Conservation (phyloP, 2,329 filamentous ascomycete species). For the Coleophoma eucalyptorum region DNA sequence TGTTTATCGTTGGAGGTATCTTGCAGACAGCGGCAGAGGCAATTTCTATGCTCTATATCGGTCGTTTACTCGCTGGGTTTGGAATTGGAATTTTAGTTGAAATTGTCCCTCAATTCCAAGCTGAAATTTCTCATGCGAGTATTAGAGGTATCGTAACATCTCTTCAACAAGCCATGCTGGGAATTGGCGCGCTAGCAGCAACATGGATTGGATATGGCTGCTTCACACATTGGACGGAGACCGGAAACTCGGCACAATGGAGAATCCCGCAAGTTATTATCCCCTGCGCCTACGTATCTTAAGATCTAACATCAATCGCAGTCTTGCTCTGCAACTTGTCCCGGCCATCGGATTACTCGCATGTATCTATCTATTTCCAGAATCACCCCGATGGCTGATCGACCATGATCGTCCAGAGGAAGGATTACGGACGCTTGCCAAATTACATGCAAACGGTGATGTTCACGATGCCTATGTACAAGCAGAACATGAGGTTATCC, state of each 20-base stretch:
- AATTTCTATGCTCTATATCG: slow-evolving; percentile 52
- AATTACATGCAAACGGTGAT: slow-evolving; percentile 65
- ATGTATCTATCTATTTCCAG: slow-evolving; percentile 67
- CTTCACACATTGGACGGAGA: slow-evolving; percentile 2
- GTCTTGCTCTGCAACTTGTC: slow-evolving; percentile 51
- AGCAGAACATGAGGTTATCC: slow-evolving; percentile 56
- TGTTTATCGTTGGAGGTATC: slow-evolving; percentile 55
- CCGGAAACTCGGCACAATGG: slow-evolving; percentile 2
- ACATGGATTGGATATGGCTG: slow-evolving; percentile 53
- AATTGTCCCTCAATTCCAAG: slow-evolving; percentile 61
- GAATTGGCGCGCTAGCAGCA: slow-evolving; percentile 30
- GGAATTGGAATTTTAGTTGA: slow-evolving; percentile 56
- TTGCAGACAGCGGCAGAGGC: slow-evolving; percentile 52
- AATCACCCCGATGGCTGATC: slow-evolving; percentile 69
- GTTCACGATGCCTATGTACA: slow-evolving; percentile 64
- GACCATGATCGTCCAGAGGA: slow-evolving; percentile 59
- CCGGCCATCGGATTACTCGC: slow-evolving; percentile 60
- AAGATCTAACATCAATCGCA: slow-evolving; percentile 15
- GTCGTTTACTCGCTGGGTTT: slow-evolving; percentile 50
- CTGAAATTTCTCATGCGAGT: slow-evolving; percentile 55
- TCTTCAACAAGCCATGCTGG: too few species aligned
- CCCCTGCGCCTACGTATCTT: too few species aligned
- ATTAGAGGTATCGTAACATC: slow-evolving; percentile 40
- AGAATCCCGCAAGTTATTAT: background rate
- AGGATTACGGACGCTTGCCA: slow-evolving; percentile 62